Conservation (phyloP, 2,329 filamentous ascomycete genomes). For the Dothistroma pini region DNA sequence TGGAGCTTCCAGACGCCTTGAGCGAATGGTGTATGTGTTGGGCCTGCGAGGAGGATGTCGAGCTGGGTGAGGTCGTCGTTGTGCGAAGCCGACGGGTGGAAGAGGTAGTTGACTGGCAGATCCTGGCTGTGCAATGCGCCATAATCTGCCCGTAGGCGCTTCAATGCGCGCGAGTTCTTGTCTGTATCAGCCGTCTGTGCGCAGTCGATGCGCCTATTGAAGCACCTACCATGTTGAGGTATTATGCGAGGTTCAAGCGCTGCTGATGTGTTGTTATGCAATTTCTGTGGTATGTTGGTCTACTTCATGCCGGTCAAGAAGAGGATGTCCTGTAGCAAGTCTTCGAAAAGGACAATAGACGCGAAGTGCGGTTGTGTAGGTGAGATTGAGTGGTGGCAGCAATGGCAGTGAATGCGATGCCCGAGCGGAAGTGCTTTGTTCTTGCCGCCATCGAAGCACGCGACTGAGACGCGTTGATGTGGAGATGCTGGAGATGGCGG, state of each 20-base stretch:
- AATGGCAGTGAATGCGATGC: not conserved
- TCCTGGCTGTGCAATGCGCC: constrained; percentile 52
- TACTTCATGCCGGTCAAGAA: constrained; percentile 5
- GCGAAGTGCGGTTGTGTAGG: not conserved
- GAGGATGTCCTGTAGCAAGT: not conserved
- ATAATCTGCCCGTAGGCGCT: constrained; percentile 59
- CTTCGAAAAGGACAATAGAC: not conserved
- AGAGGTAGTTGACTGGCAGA: constrained; percentile 61
- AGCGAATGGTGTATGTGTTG: constrained; percentile 57
- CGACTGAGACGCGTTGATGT: not conserved
- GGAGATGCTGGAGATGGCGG: not conserved
- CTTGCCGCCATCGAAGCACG: not conserved
- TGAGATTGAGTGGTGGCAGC: constrained; percentile 1
- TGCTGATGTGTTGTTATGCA: not conserved
- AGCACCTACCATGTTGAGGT: not conserved
- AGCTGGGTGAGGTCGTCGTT: constrained; percentile 56
- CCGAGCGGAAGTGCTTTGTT: not conserved
- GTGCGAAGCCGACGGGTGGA: constrained; percentile 40
- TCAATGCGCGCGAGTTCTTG: constrained; percentile 50
- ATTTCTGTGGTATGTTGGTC: constrained; percentile 3
- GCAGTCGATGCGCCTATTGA: not conserved
- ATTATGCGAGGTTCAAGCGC: not conserved
- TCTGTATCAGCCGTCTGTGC: not conserved
- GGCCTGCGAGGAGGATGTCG: constrained; percentile 56
- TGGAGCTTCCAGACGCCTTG: constrained; percentile 58